phyloP scores from a whole-genome alignment of 306 rosid genomes.

The Prunus mume region DNA sequence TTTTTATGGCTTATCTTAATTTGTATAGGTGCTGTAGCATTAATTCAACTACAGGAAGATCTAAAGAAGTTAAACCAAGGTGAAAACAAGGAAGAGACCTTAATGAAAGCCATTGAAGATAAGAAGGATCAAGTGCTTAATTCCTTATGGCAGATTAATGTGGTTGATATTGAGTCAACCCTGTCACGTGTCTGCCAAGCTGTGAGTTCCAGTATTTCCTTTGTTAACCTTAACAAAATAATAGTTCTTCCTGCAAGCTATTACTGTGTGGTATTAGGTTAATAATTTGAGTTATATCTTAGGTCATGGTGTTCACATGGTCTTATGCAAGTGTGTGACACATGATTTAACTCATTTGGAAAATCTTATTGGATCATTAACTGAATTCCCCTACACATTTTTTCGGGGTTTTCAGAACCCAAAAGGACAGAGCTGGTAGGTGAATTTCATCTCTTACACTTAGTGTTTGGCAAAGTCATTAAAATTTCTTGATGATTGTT shows the following conservation, averaged over 20 bases:
- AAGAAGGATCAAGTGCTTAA: constrained; percentile 81
- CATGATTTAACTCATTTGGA: background rate
- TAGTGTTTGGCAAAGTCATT: background rate
- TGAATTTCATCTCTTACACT: background rate
- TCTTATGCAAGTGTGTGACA: background rate
- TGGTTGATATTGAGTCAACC: constrained; percentile 89
- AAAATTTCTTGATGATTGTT: background rate
- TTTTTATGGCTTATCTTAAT: constrained; percentile 25
- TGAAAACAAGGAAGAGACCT: constrained; percentile 67
- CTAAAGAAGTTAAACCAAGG: constrained; percentile 61
- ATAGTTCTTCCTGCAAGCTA: background rate
- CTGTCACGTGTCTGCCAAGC: constrained; percentile 76
- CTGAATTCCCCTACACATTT: background rate
- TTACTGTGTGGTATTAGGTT: background rate
- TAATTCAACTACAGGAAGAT: constrained; percentile 89
- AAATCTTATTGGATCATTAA: background rate
- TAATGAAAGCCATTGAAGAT: constrained; percentile 65
- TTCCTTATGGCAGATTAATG: constrained; percentile 90
- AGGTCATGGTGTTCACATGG: background rate
- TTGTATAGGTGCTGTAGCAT: constrained; percentile 82
- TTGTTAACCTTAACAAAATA: constrained; percentile 15
- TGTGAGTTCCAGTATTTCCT: constrained; percentile 59
- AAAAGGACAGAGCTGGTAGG: background rate
- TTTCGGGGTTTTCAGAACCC: background rate
- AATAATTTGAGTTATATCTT: background rate